Conservation (phyloP, 116 monocot species). For the Zostera marina region DNA sequence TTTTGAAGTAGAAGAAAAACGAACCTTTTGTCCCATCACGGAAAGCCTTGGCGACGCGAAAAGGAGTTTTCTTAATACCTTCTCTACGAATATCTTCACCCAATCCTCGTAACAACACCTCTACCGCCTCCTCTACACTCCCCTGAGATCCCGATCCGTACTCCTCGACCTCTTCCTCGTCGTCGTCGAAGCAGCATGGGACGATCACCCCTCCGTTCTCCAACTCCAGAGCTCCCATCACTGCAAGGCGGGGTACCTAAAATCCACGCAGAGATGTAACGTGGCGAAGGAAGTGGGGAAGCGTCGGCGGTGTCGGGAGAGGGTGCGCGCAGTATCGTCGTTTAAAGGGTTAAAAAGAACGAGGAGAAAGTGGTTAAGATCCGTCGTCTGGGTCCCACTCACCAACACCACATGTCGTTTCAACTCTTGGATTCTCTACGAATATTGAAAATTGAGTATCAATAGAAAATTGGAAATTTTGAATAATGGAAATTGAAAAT, state of each 20-base stretch:
- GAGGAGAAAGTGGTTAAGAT: no score
- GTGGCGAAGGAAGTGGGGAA: not conserved
- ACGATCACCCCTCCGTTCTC: not conserved
- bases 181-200: not conserved
- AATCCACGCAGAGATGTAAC: not conserved
- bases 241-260: not conserved
- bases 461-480: no score
- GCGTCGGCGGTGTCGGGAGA: not conserved
- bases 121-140: conserved; percentile 2
- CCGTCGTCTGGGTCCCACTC: no score
- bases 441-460: no score
- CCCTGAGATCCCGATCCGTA: conserved; percentile 6
- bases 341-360: no score
- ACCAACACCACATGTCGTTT: no score
- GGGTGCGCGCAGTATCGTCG: no score
- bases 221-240: not conserved
- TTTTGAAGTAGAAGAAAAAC: not conserved
- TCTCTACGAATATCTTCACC: conserved; percentile 53
- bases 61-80: conserved; percentile 47
- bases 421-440: no score
- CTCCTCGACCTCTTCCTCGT: conserved; percentile 1
- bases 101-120: conserved; percentile 4
- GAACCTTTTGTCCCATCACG: conserved; percentile 51
- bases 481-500: no score
- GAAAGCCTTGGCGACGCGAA: conserved; percentile 63